phyloP scores from a whole-genome alignment of 2,329 filamentous ascomycete species.

The Calonectria fujianensis region DNA sequence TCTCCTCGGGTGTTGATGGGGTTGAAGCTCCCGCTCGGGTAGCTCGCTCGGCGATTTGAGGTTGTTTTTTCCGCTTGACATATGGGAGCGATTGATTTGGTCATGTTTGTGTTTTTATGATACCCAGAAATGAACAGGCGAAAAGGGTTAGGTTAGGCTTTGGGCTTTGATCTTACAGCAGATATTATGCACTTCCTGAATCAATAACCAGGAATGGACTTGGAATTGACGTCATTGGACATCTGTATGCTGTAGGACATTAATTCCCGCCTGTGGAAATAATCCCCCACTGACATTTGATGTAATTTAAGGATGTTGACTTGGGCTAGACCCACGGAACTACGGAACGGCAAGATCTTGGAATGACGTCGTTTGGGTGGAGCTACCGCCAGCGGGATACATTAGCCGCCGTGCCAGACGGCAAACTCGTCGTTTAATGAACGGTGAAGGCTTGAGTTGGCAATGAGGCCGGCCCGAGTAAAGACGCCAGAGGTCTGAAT shows the following conservation, averaged over 20 bases:
- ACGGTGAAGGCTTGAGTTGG: background rate
- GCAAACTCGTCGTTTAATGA: background rate
- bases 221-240: constrained; percentile 33
- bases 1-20: constrained; percentile 52
- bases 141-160: constrained; percentile 26
- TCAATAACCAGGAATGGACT: background rate
- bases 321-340: background rate
- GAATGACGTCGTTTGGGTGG: constrained; percentile 31
- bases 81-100: constrained; percentile 31
- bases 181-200: background rate
- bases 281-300: background rate
- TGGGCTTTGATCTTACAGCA: background rate
- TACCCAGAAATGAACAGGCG: constrained; percentile 48
- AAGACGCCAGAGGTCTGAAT: background rate
- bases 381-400: background rate
- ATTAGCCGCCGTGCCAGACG: constrained; percentile 13
- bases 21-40: constrained; percentile 38
- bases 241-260: constrained; percentile 1
- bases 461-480: constrained; percentile 20
- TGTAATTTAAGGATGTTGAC: constrained; percentile 26
- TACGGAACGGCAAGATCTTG: background rate
- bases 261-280: background rate
- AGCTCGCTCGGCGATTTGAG: constrained; percentile 10
- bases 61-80: constrained; percentile 10
- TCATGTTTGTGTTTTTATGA: constrained; percentile 39